Conservation (phyloP, 352 stramenopile genomes). For the Phytophthora multivora region DNA sequence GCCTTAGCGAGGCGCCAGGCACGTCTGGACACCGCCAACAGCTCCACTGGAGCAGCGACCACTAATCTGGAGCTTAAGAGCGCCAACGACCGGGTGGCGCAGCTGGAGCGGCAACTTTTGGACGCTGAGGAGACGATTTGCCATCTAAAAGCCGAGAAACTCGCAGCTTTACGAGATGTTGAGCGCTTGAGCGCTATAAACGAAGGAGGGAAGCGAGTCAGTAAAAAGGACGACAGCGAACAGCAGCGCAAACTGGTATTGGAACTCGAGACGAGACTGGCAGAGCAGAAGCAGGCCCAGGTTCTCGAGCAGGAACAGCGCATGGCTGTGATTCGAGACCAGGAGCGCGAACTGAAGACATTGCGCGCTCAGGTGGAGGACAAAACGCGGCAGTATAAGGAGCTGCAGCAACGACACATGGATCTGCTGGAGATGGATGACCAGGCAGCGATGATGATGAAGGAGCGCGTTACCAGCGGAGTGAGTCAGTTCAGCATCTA, state of each 20-base stretch:
- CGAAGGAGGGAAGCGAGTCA: neutral
- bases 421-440: conserved; percentile 42
- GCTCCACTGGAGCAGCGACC: neutral
- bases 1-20: conserved; percentile 23
- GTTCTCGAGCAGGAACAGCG: conserved; percentile 52
- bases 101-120: conserved; percentile 60
- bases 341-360: conserved; percentile 54
- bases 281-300: conserved; percentile 38
- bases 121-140: conserved; percentile 76
- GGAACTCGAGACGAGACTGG: conserved; percentile 48
- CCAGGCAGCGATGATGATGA: conserved; percentile 12
- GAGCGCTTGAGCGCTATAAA: conserved; percentile 48
- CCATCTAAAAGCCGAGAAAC: conserved; percentile 77
- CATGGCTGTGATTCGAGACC: conserved; percentile 67
- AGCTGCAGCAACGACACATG: conserved; percentile 38
- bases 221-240: conserved; percentile 5
- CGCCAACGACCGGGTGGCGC: conserved; percentile 56
- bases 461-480: conserved; percentile 22
- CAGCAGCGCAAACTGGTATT: conserved; percentile 34
- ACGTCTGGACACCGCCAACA: conserved; percentile 18
- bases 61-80: conserved; percentile 47
- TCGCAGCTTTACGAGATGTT: conserved; percentile 53
- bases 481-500: conserved; percentile 37
- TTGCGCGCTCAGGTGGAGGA: conserved; percentile 41
- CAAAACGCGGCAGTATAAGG: conserved; percentile 22